Conservation (phyloP, 495 filamentous ascomycete species). For the Neurospora sp. region DNA sequence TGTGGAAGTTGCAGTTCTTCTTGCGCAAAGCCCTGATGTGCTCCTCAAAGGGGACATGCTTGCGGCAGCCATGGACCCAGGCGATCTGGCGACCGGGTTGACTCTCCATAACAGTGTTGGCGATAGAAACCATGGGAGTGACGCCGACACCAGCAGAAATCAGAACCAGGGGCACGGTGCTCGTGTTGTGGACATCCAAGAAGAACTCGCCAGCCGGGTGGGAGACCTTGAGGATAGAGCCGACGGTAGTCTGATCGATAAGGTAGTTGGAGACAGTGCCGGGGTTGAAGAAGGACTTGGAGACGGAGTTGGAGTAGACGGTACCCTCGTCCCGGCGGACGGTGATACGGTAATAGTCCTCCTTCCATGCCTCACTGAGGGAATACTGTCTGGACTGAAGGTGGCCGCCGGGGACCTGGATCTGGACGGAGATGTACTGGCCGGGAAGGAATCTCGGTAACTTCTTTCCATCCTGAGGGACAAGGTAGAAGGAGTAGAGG, state of each 20-base stretch:
- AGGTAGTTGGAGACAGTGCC: conserved; percentile 64
- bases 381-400: conserved; percentile 64
- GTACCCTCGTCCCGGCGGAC: conserved; percentile 57
- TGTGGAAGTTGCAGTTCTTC: conserved; percentile 23
- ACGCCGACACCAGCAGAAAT: conserved; percentile 63
- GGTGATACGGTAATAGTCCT: conserved; percentile 57
- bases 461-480: conserved; percentile 49
- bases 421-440: conserved; percentile 57
- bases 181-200: conserved; percentile 35
- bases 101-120: conserved; percentile 45
- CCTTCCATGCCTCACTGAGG: conserved; percentile 50
- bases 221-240: conserved; percentile 51
- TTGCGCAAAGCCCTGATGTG: conserved; percentile 37
- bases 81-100: conserved; percentile 40
- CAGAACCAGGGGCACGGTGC: conserved; percentile 46
- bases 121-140: conserved; percentile 57
- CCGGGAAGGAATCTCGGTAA: conserved; percentile 56
- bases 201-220: conserved; percentile 66
- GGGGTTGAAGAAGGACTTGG: conserved; percentile 31
- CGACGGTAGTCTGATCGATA: conserved; percentile 48
- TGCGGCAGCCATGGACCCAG: conserved; percentile 54
- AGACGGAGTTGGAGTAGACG: conserved; percentile 30
- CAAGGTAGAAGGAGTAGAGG: conserved; percentile 63
- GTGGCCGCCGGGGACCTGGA: conserved; percentile 45
- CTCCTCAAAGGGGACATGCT: conserved; percentile 38